Percentiles rank a stretch among this genome's conserved stretches.
Conservation (phyloP, 352 stramenopile species). For the Phytophthora litchii region DNA sequence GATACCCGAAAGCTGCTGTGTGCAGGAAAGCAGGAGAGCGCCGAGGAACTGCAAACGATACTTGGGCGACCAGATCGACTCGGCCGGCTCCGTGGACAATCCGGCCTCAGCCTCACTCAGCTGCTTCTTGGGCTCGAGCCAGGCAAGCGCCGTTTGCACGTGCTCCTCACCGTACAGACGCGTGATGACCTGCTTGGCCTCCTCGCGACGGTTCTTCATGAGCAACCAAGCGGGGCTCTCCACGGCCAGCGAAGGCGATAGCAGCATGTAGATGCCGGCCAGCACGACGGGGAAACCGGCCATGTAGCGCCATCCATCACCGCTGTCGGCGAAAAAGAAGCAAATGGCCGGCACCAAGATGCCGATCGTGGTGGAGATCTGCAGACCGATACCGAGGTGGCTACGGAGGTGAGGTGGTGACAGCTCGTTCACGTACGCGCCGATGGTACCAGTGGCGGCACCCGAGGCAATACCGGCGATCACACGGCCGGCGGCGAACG, state of each 20-base stretch:
- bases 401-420: conserved; percentile 27
- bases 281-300: conserved; percentile 55
- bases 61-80: conserved; percentile 33
- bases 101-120: conserved; percentile 10
- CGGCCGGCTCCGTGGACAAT: conserved; percentile 8
- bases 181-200: conserved; percentile 27
- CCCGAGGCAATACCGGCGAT: conserved; percentile 22
- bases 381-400: conserved; percentile 33
- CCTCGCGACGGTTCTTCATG: conserved; percentile 20
- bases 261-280: conserved; percentile 40
- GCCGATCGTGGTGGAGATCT: conserved; percentile 38
- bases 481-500: conserved; percentile 37
- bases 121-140: conserved; percentile 20
- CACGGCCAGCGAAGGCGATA: conserved; percentile 24
- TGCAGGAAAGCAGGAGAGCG: conserved; percentile 46
- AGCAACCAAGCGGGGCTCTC: conserved; percentile 26
- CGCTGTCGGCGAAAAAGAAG: conserved; percentile 35
- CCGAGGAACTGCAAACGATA: conserved; percentile 33
- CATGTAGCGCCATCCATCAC: conserved; percentile 51
- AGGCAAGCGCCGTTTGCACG: conserved; percentile 13
- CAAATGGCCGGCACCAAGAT: conserved; percentile 32
- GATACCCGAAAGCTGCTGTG: conserved; percentile 48
- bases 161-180: conserved; percentile 30
- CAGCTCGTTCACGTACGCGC: conserved; percentile 24
- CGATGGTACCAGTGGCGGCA: conserved; percentile 11